Evolutionary conservation across 352 stramenopile genomes (phyloP).

Genomic region (Thraustotheca clavata): DNA sequence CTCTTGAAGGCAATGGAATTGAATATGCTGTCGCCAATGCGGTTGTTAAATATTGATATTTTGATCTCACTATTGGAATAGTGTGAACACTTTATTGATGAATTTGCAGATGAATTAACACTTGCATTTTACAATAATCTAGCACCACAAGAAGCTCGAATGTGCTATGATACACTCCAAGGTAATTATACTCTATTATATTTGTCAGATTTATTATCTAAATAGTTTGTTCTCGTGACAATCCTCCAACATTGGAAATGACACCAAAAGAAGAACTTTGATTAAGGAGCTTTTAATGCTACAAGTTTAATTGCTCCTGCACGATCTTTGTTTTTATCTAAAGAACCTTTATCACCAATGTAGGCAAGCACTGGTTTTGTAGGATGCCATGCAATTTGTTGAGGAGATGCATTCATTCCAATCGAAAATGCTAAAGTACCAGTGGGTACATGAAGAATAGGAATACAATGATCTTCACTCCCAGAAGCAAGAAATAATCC

Average conservation of each 20-base stretch:
- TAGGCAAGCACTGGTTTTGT: slow-evolving; percentile 76
- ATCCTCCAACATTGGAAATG: not conserved
- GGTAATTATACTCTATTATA: too few species aligned
- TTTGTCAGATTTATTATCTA: too few species aligned
- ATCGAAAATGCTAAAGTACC: slow-evolving; percentile 49
- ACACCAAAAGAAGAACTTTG: slow-evolving; percentile 34
- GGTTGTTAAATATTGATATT: slow-evolving; percentile 28
- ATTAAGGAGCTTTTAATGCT: slow-evolving; percentile 31
- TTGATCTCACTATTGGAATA: slow-evolving; percentile 17
- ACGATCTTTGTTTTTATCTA: slow-evolving; percentile 71
- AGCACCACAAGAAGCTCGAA: slow-evolving; percentile 45
- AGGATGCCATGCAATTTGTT: slow-evolving; percentile 79
- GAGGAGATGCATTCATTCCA: slow-evolving; percentile 54
- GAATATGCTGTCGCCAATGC: slow-evolving; percentile 51
- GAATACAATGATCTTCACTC: slow-evolving; percentile 62
- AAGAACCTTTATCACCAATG: slow-evolving; percentile 66
- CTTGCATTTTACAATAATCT: slow-evolving; percentile 71
- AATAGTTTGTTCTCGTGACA: too few species aligned
- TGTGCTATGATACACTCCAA: slow-evolving; percentile 43
- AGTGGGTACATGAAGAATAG: slow-evolving; percentile 55
- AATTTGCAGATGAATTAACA: slow-evolving; percentile 75
- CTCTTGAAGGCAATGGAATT: slow-evolving; percentile 31
- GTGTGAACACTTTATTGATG: slow-evolving; percentile 69
- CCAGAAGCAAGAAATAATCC: slow-evolving; percentile 63
- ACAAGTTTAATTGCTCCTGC: slow-evolving; percentile 81